Percentiles rank a stretch among this genome's conserved stretches.
Conservation (phyloP, 352 stramenopile species). For the Phytophthora aleatoria region DNA sequence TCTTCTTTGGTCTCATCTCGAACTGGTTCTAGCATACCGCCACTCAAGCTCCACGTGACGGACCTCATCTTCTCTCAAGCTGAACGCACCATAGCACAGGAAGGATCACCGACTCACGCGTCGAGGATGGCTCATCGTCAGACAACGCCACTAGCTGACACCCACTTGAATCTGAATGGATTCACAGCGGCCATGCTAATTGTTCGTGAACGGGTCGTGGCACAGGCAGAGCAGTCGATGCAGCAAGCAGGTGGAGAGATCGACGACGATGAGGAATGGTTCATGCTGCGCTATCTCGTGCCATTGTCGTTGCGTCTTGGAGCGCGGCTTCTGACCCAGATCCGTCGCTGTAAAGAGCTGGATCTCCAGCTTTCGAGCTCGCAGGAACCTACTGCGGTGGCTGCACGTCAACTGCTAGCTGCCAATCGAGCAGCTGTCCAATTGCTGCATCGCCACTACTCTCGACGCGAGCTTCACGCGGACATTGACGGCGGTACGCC, state of each 20-base stretch:
- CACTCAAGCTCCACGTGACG: conserved; percentile 65
- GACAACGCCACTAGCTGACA: conserved; percentile 19
- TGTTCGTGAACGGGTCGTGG: conserved; percentile 56
- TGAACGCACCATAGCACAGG: conserved; percentile 40
- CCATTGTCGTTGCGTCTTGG: conserved; percentile 55
- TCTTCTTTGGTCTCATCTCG: conserved; percentile 23
- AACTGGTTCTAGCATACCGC: conserved; percentile 19
- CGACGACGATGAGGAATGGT: conserved; percentile 70
- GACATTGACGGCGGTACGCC: conserved; percentile 12
- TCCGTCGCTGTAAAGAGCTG: conserved; percentile 61
- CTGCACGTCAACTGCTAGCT: conserved; percentile 33
- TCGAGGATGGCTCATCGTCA: conserved; percentile 39
- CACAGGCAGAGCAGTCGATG: conserved; percentile 44
- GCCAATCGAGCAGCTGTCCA: conserved; percentile 49
- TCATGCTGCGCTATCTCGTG: conserved; percentile 59
- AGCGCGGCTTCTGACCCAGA: conserved; percentile 47
- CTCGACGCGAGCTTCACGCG: conserved; percentile 26
- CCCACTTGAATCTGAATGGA: conserved; percentile 41
- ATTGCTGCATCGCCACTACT: conserved; percentile 63
- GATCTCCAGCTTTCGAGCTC: conserved; percentile 38
- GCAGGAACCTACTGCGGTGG: conserved; percentile 22
- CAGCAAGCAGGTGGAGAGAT: conserved; percentile 42
- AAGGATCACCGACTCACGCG: conserved; percentile 29
- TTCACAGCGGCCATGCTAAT: conserved; percentile 67
- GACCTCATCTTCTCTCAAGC: conserved; percentile 70